Evolutionary conservation across 495 filamentous ascomycete species (phyloP).

Genomic region (Xylaria grammica): DNA sequence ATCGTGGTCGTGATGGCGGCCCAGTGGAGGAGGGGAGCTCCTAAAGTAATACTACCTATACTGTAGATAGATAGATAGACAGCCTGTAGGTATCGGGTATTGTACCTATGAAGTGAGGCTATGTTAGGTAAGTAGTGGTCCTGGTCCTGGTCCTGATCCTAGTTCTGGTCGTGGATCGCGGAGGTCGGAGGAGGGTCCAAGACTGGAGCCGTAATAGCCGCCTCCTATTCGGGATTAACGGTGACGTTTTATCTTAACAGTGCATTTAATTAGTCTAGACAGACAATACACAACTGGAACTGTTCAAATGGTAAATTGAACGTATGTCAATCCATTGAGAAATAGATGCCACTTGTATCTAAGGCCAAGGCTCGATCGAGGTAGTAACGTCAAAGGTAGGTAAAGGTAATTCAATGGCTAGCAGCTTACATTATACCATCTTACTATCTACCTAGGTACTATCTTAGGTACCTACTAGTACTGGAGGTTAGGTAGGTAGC

Average conservation of each 20-base stretch:
- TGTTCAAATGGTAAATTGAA: constrained; percentile 1
- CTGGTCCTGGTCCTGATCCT: background rate
- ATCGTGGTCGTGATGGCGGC: background rate
- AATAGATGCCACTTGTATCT: constrained; percentile 11
- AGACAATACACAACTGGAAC: constrained; percentile 3
- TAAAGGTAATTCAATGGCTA: too few species aligned
- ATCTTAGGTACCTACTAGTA: too few species aligned
- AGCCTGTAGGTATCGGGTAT: too few species aligned
- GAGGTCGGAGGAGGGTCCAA: constrained; percentile 8
- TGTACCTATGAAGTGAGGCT: background rate
- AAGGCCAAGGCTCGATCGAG: background rate
- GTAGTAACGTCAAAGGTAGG: too few species aligned
- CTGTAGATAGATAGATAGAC: background rate
- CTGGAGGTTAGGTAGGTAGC: too few species aligned
- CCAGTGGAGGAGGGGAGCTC: background rate
- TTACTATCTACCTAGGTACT: too few species aligned
- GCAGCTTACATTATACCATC: too few species aligned
- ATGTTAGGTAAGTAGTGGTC: background rate
- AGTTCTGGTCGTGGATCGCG: constrained; percentile 9
- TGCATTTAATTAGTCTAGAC: background rate
- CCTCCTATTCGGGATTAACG: constrained; percentile 14
- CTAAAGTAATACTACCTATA: background rate
- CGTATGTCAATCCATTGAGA: constrained; percentile 3
- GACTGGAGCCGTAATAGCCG: constrained; percentile 17
- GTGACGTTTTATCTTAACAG: background rate